Evolutionary conservation across 129 eudicot species (phyloP), one percentile per base, ranked within the genome.

Genomic region (Saussurea involucrata): DNA sequence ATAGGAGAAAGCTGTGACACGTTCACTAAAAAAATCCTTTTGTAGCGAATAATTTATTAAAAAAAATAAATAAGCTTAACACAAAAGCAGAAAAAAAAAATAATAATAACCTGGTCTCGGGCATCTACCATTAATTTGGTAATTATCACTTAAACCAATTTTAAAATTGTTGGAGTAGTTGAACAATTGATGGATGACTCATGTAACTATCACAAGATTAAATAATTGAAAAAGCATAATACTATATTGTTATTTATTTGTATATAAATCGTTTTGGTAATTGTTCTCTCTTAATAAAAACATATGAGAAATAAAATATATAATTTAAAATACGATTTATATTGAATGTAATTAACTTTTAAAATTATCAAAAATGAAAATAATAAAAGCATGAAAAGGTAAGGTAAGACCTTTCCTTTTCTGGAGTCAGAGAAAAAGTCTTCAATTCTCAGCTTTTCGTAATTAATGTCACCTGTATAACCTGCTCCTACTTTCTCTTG

Each of bases 381-480:
- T 33, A 58, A 55, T 17, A 53, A 55, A 78, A 70, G 70, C 63
- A 78, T 58, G 82, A 78, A 78, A 78, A 70, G 82, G 82, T 78
- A 60, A 69, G 65, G 77, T 70, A 70, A 63, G 76, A 70, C 76
- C 76, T 69, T 78, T 70, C 82, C 77, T 71, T 78, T 70, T 78
- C 65, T 78, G 64, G 71, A 69, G 82, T 78, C 69, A 78, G 76
- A 69, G 70, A 36, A 61, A 69, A 61, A 69, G 66, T 40, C 49
- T n/a, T 17, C 3, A 10, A 32, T 69, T 69, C 44, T 70, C 76
- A 78, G 82, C 82, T 78, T 78, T 78, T 78, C 76, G 76, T 71
- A 78, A 78, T 61, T 70, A 78, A 78, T 70, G 70, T 70, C 64
- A 27, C 69, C 82, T 71, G 70, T 72, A 61, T 25, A 71, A 28